Conservation (phyloP, 441 rosid genomes). For the Manihot esculenta region DNA sequence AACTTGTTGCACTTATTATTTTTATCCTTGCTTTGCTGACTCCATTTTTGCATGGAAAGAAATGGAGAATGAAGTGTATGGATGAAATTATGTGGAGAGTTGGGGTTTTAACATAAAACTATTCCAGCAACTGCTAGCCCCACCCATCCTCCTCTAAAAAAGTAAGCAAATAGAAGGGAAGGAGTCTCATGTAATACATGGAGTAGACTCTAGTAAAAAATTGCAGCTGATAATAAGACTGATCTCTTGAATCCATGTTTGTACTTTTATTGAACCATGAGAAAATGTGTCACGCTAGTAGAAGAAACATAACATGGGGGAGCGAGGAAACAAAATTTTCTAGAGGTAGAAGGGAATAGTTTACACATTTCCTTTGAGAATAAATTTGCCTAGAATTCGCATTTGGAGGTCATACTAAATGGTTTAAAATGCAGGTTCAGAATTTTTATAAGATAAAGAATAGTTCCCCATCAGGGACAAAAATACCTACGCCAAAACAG, state of each 20-base stretch:
- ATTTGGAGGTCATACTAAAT: constrained; percentile 5
- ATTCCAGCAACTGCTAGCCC: constrained; percentile 4
- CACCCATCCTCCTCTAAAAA: background rate
- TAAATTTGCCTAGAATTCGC: background rate
- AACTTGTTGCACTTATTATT: background rate
- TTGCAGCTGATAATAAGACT: background rate
- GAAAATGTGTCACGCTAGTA: background rate
- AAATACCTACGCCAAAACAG: constrained; percentile 36
- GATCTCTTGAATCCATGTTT: background rate
- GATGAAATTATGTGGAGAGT: background rate
- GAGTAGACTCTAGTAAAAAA: background rate
- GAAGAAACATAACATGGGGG: background rate
- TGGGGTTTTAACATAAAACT: constrained; percentile 1
- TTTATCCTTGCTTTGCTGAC: background rate
- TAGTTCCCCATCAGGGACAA: constrained; percentile 28
- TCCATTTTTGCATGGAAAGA: background rate
- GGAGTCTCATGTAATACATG: background rate
- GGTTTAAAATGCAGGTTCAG: constrained; percentile 39
- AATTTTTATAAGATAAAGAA: constrained; percentile 50
- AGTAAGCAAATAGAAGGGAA: background rate
- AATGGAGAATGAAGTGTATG: background rate
- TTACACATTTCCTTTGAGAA: background rate
- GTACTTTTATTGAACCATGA: background rate
- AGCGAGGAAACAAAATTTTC: background rate
- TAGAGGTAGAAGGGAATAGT: constrained; percentile 10